Evolutionary conservation across 164 flowering plant genomes (phyloP), one percentile per base, ranked within the genome.

Genomic region (Taxillus chinensis): DNA sequence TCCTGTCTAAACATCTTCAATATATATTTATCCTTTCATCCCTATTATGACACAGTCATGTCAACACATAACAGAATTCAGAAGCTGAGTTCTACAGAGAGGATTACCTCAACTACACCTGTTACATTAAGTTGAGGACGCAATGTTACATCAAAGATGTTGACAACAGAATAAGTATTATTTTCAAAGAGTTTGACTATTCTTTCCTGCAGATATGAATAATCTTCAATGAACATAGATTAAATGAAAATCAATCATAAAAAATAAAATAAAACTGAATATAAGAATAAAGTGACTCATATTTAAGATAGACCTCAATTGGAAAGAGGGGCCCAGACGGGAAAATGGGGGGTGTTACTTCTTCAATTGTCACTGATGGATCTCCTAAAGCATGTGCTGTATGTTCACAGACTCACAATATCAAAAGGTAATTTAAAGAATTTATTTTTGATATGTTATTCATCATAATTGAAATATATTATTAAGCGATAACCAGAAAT

Each of bases 131-230:
- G 90, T 61, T 87, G 93, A 13, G 96, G 98, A 49, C 96, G 91
- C 75, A 92, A 71, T 52, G 98, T 86, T 17, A 86, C 86, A 70
- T 92, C 98, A 77, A 90, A 92, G 56, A 92, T 85, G 78, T 92
- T 92, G 71, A 86, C 96, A 65, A 92, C 96, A 65, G 93, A 81
- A 65, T 86, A 86, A 43, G 98, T 90, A 63, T 86, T 92, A 74
- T 74, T 82, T 75, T 85, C 96, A 74, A 92, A 92, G n/a, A 92
- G 82, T 64, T 80, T 45, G 5, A 77, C 96, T 43, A 88, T 77
- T 68, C 96, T 81, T 73, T 83, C 89, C 96, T 92, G 90, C 27
- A 70, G 82, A 70, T 39, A 62, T 60, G 39, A 68, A 39, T 65
- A 64, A 70, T 45, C 69, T 43, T 39, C 69, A 64, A 55, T 38